Conservation (phyloP, 208 protist species). For the Trypanosoma avium region DNA sequence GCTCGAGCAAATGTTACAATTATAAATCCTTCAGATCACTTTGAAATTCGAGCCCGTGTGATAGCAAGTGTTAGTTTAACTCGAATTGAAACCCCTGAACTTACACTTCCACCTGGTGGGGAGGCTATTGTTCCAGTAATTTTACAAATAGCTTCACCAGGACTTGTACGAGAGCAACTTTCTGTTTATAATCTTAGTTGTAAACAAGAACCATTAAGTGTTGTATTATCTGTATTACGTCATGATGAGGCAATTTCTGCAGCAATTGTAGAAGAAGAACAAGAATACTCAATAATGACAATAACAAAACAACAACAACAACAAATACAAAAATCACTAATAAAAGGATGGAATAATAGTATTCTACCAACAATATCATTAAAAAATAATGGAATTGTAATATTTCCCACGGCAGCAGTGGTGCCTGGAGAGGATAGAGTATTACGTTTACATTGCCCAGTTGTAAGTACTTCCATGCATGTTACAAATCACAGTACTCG, state of each 20-base stretch:
- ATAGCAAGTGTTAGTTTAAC: constrained; percentile 11
- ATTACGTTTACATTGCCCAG: constrained; percentile 34
- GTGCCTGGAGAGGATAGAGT: constrained; percentile 34
- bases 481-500: constrained; percentile 42
- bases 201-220: constrained; percentile 49
- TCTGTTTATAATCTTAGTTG: constrained; percentile 67
- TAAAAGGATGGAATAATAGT: neutral
- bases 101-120: constrained; percentile 39
- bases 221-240: constrained; percentile 45
- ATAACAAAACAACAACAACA: neutral
- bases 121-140: constrained; percentile 44
- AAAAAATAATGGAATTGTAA: constrained; percentile 8
- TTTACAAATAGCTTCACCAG: constrained; percentile 45
- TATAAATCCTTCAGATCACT: constrained; percentile 68
- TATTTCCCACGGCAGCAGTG: constrained; percentile 38
- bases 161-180: constrained; percentile 58
- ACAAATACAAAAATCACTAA: neutral
- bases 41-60: constrained; percentile 43
- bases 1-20: constrained; percentile 42
- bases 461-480: constrained; percentile 23
- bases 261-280: neutral
- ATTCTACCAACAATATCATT: neutral
- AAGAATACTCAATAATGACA: neutral
- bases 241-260: constrained; percentile 51
- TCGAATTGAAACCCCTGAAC: constrained; percentile 26